phyloP scores from a whole-genome alignment of 768 basidiomycete genomes.

The Leccinellum albellum region DNA sequence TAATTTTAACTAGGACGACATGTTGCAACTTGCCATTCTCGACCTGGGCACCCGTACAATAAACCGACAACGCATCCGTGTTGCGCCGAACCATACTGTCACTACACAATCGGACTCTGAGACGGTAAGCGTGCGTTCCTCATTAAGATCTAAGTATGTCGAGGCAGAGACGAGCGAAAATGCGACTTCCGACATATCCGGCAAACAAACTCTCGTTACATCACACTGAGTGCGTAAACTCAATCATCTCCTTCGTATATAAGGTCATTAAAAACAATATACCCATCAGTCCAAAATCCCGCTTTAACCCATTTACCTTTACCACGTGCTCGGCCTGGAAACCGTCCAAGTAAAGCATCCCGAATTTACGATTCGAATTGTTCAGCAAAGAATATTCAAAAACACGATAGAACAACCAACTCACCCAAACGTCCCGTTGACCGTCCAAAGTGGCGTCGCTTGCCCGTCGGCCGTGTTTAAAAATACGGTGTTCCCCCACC shows the following conservation, averaged over 20 bases:
- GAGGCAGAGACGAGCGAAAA: conserved; percentile 43
- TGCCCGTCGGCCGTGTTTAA: conserved; percentile 31
- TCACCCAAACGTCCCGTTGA: conserved; percentile 29
- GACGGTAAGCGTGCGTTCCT: too few relatives aligned
- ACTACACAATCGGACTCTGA: too few relatives aligned
- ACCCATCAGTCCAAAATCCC: neutral
- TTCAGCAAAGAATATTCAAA: neutral
- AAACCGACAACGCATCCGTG: too few relatives aligned
- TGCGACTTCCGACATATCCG: neutral
- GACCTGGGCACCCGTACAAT: too few relatives aligned
- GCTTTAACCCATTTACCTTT: neutral
- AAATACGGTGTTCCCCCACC: conserved; percentile 66
- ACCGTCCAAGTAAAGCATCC: neutral
- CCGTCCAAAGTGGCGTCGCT: conserved; percentile 6
- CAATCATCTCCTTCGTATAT: neutral
- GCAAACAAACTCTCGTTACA: neutral
- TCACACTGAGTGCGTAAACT: neutral
- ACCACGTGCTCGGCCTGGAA: neutral
- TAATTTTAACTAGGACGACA: too few relatives aligned
- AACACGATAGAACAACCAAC: neutral
- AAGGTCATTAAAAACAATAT: neutral
- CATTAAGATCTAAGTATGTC: conserved; percentile 33
- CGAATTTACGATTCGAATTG: conserved; percentile 65
- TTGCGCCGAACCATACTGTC: too few relatives aligned
- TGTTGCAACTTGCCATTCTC: too few relatives aligned